Base-by-base conservation (phyloP, 257 asterid species). In the Forsythia suspensa region DNA sequence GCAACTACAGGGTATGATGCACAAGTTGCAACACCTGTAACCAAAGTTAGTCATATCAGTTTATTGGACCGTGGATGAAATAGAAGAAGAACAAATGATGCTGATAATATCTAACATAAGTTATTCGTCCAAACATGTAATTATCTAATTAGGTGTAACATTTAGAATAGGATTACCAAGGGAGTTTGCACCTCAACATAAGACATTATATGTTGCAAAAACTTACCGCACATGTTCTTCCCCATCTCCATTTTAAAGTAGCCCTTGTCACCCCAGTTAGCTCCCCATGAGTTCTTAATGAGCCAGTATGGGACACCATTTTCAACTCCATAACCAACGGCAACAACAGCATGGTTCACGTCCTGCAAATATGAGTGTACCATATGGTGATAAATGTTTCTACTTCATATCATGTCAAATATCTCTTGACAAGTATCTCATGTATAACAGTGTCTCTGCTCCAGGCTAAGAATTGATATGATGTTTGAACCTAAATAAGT, bases 201-300 rank as follows among this genome's bases (percentile, higher is more conserved):
- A 46, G 55, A 46, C 15, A 46, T 8, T 46, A 11, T 51, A 15
- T 3, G 12, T 38, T 61, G 38, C 15, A 61, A 77, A 82, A 20
- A 85, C 92, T 89, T 82, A 95, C 98, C 98, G 81, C 98, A 95
- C 98, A 91, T 92, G 90, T 95, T 95, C 89, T 91, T 95, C 79
- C 97, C 99, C 94, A 89, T 80, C 89, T 92, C 98, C 97, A 94
- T 96, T 85, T 96, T 96, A 76, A 96, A 96, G 87, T 94, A 96
- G 8, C 98, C 98, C 2, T 89, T 24, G 84, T 89, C 97, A 59
- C 98, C 99, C 98, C 98, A 94, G 67, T 87, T 88, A 70, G 88
- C 90, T 86, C 98, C 99, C 99, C 99, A 94, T 7, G 99, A 96
- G 82, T 96, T 94, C 86, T 96, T 96, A 73, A 96, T 90, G 77